phyloP scores from a whole-genome alignment of 2,329 filamentous ascomycete genomes.

The Elsinoe arachidis region DNA sequence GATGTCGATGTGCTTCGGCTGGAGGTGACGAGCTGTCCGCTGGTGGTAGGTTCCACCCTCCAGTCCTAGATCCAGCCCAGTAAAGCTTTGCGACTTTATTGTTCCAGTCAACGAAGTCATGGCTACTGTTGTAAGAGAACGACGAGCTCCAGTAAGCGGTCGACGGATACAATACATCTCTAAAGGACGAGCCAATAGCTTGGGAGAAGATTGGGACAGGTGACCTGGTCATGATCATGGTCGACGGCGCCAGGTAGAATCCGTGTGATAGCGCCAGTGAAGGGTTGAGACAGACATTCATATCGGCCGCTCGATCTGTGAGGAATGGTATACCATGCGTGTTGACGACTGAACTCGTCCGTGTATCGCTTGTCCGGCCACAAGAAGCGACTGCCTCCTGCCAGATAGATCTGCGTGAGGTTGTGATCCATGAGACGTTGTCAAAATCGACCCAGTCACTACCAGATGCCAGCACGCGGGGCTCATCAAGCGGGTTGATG shows the following conservation, averaged over 20 bases:
- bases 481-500: slow-evolving; percentile 43
- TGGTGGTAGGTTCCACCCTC: slow-evolving; percentile 26
- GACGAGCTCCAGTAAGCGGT: slow-evolving; percentile 33
- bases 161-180: slow-evolving; percentile 44
- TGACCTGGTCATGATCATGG: slow-evolving; percentile 34
- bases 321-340: slow-evolving; percentile 7
- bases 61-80: slow-evolving; percentile 51
- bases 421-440: neutral
- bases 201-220: slow-evolving; percentile 42
- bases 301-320: neutral
- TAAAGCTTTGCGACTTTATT: slow-evolving; percentile 45
- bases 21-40: slow-evolving; percentile 30
- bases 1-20: slow-evolving; percentile 31
- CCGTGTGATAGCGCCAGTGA: slow-evolving; percentile 40
- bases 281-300: slow-evolving; percentile 38
- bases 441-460: too few species aligned
- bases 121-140: slow-evolving; percentile 33
- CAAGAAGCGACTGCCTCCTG: neutral
- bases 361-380: neutral
- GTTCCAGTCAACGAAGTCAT: slow-evolving; percentile 40
- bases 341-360: neutral
- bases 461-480: slow-evolving; percentile 31
- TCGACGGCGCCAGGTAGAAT: slow-evolving; percentile 36
- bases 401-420: neutral
- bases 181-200: slow-evolving; percentile 39